These are phyloP conservation scores for Aspergillus awamori DNA, from an alignment of 2,329 filamentous ascomycete species.

Conservation along the genomic window DNA sequence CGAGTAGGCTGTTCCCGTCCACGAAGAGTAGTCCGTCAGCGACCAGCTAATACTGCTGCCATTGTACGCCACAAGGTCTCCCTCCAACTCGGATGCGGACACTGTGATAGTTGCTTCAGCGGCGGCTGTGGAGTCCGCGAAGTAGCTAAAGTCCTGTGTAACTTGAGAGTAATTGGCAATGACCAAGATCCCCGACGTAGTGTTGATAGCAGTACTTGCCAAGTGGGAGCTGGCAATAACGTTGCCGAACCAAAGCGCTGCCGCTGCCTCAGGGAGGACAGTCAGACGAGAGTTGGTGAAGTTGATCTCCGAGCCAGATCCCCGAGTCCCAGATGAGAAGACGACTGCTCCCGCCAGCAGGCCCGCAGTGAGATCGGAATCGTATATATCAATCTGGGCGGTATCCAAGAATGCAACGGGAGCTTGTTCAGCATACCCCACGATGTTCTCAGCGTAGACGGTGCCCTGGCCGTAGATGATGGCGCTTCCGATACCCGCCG, in stretches of 20 bases:
- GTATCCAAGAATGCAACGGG: background rate
- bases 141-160: background rate
- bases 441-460: background rate
- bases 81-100: background rate
- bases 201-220: background rate
- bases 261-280: background rate
- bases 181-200: background rate
- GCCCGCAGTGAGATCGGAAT: background rate
- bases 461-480: background rate
- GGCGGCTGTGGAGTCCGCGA: background rate
- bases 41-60: background rate
- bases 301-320: background rate
- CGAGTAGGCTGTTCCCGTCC: background rate
- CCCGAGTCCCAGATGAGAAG: background rate
- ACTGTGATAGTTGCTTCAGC: background rate
- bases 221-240: background rate
- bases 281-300: background rate
- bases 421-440: background rate
- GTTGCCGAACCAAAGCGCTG: background rate
- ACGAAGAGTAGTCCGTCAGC: background rate
- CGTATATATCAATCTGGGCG: background rate
- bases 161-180: background rate
- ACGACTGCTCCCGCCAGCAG: background rate
- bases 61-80: background rate
- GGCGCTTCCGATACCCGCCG: background rate